A percentile compares a stretch with the other conserved stretches of the same genome.
Conservation (phyloP, 2,329 filamentous ascomycete genomes). For the Grosmannia huntii region DNA sequence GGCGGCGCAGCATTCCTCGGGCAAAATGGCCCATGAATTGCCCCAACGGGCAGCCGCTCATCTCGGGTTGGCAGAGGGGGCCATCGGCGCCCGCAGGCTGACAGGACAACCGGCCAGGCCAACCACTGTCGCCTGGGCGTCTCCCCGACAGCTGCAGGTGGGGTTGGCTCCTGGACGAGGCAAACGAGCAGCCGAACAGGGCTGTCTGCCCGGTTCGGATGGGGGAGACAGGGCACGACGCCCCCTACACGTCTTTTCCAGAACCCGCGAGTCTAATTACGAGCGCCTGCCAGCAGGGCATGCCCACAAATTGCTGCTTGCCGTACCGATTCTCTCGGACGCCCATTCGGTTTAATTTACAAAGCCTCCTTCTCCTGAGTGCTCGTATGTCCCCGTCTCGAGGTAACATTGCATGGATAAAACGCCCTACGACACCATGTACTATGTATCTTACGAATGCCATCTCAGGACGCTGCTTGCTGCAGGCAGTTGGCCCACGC, state of each 20-base stretch:
- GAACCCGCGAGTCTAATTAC: no score
- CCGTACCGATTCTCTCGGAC: no score
- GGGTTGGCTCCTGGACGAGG: background rate
- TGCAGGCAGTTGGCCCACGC: background rate
- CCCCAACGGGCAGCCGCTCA: background rate
- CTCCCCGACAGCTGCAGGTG: conserved; percentile 1
- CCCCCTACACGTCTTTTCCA: no score
- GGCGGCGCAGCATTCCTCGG: no score
- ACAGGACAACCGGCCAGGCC: background rate
- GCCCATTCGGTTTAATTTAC: no score
- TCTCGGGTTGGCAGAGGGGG: background rate
- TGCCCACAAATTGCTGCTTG: no score
- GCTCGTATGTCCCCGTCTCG: background rate
- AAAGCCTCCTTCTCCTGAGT: no score
- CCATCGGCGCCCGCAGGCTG: no score
- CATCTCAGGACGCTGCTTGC: background rate
- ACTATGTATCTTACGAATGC: no score
- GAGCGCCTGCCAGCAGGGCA: no score
- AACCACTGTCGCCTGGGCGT: background rate
- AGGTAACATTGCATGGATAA: background rate
- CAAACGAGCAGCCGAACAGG: background rate
- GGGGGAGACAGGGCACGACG: background rate
- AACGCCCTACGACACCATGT: no score
- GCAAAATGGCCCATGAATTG: no score
- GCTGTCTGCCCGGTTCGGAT: background rate